Conservation (phyloP, 371 early-diverging fungal species). For the Mucor racemosus region DNA sequence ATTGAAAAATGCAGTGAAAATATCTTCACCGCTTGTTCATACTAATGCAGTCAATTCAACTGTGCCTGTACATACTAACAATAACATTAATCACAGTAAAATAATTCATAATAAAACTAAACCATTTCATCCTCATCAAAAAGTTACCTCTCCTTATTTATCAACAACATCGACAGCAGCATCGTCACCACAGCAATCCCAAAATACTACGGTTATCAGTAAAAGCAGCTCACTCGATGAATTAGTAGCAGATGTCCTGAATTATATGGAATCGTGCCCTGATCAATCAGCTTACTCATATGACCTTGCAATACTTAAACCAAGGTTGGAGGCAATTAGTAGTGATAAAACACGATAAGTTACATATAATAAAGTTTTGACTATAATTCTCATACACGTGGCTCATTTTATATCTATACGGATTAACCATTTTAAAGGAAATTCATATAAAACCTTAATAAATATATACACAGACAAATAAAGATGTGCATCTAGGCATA, state of each 20-base stretch:
- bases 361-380: not conserved
- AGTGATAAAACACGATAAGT: not conserved
- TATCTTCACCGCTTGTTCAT: not conserved
- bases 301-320: conserved; percentile 27
- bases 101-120: not conserved
- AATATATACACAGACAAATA: conserved; percentile 3
- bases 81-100: not conserved
- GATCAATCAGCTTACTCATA: conserved; percentile 29
- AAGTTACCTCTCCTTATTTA: not conserved
- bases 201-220: not conserved
- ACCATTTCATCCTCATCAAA: not conserved
- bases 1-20: not conserved
- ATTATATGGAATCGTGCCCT: conserved; percentile 34
- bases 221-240: conserved; percentile 13
- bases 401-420: not conserved
- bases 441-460: not conserved
- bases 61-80: not conserved
- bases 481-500: not conserved
- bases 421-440: not conserved
- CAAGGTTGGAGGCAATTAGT: conserved; percentile 21
- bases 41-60: not conserved
- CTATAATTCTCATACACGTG: conserved; percentile 2
- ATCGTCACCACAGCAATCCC: not conserved
- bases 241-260: conserved; percentile 32
- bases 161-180: not conserved